Base-by-base conservation (phyloP, 495 filamentous ascomycete species). In the Margaritispora aquatica region DNA sequence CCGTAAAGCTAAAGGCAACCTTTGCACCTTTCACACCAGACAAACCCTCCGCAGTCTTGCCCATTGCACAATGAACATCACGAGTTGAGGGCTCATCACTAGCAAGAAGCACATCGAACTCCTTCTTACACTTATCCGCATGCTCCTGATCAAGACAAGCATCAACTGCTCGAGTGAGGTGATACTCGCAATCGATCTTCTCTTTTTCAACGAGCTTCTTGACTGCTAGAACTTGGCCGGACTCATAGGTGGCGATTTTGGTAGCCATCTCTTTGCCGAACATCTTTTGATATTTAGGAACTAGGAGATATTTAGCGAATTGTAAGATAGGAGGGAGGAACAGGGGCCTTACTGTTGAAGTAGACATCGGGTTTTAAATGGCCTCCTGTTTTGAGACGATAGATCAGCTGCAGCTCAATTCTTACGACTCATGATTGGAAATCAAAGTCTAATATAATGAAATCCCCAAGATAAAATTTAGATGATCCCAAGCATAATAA, bases 11-110 rank as follows among this genome's bases (percentile, higher is more conserved):
- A 20, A 87, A 68, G 0, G 75, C 81, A 0, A 82, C 84, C 51
- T 34, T 58, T 58, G 57, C 65, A 63, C 57, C 38, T 65, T 61
- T 26, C 78, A 72, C 57, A 68, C 7, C 49, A 67, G 56, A 86
- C 81, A 61, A 68, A 57, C 85, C 88, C 76, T 94, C 92, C 44
- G 90, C 88, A 65, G 86, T 89, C 87, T 96, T 96, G 58, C 84
- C 87, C 84, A 87, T 87, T 55, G 81, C 85, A 70, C 93, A 54
- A 26, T 54, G 51, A 5, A 54, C 51, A 21, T 54, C 51, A 15
- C 51, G 23, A 11, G 51, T 54, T 2, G 34, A 15, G 20, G 31
- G 31, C 38, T 44, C 44, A 19, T 23, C 55, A 19, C 19, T 17
- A 3, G n/a, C 19, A 5, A 44, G 24, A 11, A 57, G 21, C 11